These are phyloP conservation scores for Bauhinia variegata DNA, from an alignment of 306 rosid genomes.

Conservation along the genomic window DNA sequence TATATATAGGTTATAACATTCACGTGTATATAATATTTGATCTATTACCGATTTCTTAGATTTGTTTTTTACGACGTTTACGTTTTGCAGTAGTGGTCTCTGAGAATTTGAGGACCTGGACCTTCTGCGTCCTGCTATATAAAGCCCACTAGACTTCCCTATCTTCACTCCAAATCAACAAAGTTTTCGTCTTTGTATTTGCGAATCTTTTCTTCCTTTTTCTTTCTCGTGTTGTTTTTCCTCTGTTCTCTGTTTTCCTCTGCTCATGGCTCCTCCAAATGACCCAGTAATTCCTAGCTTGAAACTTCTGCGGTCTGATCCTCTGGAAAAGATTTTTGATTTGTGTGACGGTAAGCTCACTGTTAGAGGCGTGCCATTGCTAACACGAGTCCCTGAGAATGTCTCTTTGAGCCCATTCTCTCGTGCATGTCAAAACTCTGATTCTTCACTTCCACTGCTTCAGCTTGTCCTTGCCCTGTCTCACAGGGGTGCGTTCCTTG, in stretches of 20 bases:
- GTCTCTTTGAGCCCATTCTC: conserved; percentile 67
- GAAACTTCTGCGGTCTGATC: conserved; percentile 11
- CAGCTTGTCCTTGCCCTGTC: conserved; percentile 52
- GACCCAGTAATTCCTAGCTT: conserved; percentile 36
- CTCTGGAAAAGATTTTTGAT: conserved; percentile 43
- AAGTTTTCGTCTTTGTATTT: neutral
- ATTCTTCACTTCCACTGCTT: conserved; percentile 60
- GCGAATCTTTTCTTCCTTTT: too few relatives aligned
- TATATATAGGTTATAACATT: too few relatives aligned
- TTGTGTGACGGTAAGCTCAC: conserved; percentile 57
- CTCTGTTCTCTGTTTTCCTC: conserved; percentile 28
- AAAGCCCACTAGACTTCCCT: neutral
- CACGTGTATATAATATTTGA: too few relatives aligned
- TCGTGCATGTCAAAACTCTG: conserved; percentile 44
- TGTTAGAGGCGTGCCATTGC: conserved; percentile 57
- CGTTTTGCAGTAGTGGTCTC: too few relatives aligned
- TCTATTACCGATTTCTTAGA: too few relatives aligned
- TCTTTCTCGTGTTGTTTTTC: neutral
- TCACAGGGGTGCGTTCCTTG: conserved; percentile 79
- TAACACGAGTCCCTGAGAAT: conserved; percentile 66
- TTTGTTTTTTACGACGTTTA: too few relatives aligned
- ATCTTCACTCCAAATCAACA: conserved; percentile 16
- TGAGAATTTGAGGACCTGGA: neutral
- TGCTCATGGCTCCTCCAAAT: conserved; percentile 70
- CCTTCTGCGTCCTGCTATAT: too few relatives aligned